Percentiles rank a stretch among this genome's conserved stretches.
These are phyloP conservation scores for Diplodia intermedia DNA, from an alignment of 2,329 filamentous ascomycete species.

Conservation along the genomic window DNA sequence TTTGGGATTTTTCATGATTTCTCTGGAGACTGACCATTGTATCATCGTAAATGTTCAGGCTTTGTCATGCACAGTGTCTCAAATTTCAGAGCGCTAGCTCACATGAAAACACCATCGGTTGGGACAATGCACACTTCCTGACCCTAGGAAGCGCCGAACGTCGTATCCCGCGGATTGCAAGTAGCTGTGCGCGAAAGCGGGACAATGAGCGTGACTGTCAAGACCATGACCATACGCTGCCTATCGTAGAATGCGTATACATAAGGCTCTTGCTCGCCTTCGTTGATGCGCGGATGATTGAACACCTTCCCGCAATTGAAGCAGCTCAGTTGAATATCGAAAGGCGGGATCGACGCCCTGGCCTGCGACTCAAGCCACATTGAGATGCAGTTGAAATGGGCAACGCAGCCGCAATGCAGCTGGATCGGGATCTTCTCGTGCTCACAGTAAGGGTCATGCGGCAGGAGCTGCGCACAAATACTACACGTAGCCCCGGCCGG, in stretches of 20 bases:
- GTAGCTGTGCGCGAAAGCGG: background rate
- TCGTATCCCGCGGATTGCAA: background rate
- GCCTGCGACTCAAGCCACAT: background rate
- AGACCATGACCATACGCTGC: background rate
- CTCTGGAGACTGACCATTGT: no score
- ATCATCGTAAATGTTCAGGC: background rate
- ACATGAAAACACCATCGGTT: background rate
- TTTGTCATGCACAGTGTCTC: background rate
- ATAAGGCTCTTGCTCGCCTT: background rate
- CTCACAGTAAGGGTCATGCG: no score
- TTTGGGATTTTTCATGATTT: no score
- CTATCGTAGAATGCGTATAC: background rate
- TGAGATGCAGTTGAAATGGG: background rate
- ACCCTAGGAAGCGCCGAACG: background rate
- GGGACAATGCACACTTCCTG: no score
- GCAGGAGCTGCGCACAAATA: background rate
- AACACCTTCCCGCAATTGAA: background rate
- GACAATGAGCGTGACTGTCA: background rate
- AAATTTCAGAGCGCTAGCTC: background rate
- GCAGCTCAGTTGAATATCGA: background rate
- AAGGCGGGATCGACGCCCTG: background rate
- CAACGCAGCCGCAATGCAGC: background rate
- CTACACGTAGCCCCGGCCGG: background rate
- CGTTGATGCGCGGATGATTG: background rate
- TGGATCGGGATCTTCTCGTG: background rate